Evolutionary conservation across 2,329 filamentous ascomycete species (phyloP).

Genomic region (Pestalotiopsis sp.): DNA sequence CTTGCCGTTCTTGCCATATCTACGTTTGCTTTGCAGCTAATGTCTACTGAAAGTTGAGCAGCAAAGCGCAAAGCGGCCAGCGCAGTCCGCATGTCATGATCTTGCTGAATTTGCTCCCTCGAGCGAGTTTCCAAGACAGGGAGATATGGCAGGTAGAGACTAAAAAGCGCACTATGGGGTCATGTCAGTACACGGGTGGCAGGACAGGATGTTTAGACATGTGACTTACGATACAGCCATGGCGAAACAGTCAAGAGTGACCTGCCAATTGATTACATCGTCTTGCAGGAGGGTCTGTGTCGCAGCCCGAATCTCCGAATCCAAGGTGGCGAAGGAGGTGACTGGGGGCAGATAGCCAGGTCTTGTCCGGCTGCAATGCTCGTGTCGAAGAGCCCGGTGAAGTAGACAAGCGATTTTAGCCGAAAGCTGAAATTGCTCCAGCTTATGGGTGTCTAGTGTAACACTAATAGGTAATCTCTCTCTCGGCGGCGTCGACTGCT

Average conservation of each 20-base stretch:
- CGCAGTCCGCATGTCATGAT: conserved; percentile 28
- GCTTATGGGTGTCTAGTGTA: not conserved
- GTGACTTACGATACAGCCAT: conserved; percentile 34
- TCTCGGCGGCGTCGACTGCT: conserved; percentile 7
- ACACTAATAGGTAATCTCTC: conserved; percentile 6
- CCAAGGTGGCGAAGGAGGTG: conserved; percentile 28
- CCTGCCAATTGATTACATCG: conserved; percentile 31
- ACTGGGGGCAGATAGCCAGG: conserved; percentile 28
- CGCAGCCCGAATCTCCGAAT: conserved; percentile 30
- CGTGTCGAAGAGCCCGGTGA: conserved; percentile 31
- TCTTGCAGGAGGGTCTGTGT: conserved; percentile 28
- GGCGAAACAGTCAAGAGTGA: conserved; percentile 34
- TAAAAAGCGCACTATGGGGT: conserved; percentile 28
- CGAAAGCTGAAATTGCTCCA: conserved; percentile 30
- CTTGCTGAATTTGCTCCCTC: conserved; percentile 14
- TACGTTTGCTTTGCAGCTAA: conserved; percentile 34
- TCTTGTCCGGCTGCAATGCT: conserved; percentile 22
- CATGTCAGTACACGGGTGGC: not conserved
- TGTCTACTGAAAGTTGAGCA: conserved; percentile 35
- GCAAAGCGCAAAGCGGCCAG: conserved; percentile 34
- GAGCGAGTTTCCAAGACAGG: conserved; percentile 26
- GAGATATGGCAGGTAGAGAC: conserved; percentile 34
- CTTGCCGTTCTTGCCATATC: conserved; percentile 20
- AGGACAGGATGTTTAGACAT: not conserved
- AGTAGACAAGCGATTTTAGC: conserved; percentile 33